These are phyloP conservation scores for Sistotremastrum niveocremeum DNA, from an alignment of 768 basidiomycete genomes.

Conservation along the genomic window DNA sequence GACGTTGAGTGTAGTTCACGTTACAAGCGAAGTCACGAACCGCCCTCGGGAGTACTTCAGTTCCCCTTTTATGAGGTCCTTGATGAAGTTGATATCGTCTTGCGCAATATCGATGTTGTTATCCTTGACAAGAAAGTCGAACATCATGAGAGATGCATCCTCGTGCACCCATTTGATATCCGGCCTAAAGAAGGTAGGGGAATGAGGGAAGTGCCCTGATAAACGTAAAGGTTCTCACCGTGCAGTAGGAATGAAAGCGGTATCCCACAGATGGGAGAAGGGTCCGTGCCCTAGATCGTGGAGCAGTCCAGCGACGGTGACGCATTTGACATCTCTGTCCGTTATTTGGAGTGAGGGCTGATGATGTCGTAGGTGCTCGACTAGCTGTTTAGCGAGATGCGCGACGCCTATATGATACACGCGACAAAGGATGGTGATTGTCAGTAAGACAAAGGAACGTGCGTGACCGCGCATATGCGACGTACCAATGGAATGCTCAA, in stretches of 20 bases:
- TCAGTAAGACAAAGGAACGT: neutral
- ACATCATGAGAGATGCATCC: slow-evolving; percentile 72
- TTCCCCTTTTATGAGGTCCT: slow-evolving; percentile 67
- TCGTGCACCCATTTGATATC: slow-evolving; percentile 57
- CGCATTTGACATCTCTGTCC: slow-evolving; percentile 59
- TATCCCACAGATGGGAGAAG: slow-evolving; percentile 79
- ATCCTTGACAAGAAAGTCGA: slow-evolving; percentile 48
- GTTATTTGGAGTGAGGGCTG: slow-evolving; percentile 57
- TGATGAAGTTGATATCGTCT: slow-evolving; percentile 47
- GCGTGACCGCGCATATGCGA: slow-evolving; percentile 6
- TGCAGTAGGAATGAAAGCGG: slow-evolving; percentile 51
- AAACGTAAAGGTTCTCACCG: slow-evolving; percentile 29
- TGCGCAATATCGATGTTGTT: slow-evolving; percentile 36
- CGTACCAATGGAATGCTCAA: slow-evolving; percentile 72
- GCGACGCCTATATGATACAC: slow-evolving; percentile 46
- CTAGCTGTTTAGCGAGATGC: slow-evolving; percentile 54
- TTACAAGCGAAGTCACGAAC: neutral
- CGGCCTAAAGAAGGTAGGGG: slow-evolving; percentile 22
- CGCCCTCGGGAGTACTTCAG: slow-evolving; percentile 7
- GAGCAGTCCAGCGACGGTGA: slow-evolving; percentile 69
- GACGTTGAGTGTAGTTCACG: neutral
- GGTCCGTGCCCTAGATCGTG: slow-evolving; percentile 83
- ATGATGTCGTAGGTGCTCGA: slow-evolving; percentile 34
- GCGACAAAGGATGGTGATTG: neutral
- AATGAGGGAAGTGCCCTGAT: neutral